Conservation (phyloP, 1,284 basidiomycete species). For the Singerocomus inundabilis region DNA sequence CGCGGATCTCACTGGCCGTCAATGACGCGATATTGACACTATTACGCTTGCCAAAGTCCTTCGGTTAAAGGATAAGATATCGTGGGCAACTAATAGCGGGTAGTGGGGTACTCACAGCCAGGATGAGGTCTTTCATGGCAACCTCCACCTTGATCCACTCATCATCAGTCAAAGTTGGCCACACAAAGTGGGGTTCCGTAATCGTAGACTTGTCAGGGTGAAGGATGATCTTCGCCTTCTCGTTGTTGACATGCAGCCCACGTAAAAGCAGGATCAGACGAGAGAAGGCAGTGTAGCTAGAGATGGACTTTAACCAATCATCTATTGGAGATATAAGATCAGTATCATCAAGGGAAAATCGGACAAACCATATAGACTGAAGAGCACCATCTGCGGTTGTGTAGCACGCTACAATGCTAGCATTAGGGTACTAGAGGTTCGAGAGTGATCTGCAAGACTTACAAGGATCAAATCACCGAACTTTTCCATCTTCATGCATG, state of each 20-base stretch:
- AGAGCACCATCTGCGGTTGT: conserved; percentile 99
- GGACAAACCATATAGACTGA: conserved; percentile 85
- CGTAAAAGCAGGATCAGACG: conserved; percentile 94
- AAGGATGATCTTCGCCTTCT: conserved; percentile 96
- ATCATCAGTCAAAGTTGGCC: conserved; percentile 93
- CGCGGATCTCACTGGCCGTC: conserved; percentile 93
- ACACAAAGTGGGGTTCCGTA: conserved; percentile 98
- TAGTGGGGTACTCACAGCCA: conserved; percentile 54
- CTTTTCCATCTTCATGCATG: conserved; percentile 99
- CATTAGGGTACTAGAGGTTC: background rate
- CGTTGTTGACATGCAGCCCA: conserved; percentile 98
- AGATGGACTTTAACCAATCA: conserved; percentile 99
- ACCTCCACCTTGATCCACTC: conserved; percentile 99
- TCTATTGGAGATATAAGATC: conserved; percentile 45
- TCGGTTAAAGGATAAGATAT: conserved; percentile 12
- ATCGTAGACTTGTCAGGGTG: conserved; percentile 93
- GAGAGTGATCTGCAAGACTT: conserved; percentile 21
- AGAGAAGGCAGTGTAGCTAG: conserved; percentile 98
- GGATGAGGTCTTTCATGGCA: conserved; percentile 91
- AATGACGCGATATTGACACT: conserved; percentile 98
- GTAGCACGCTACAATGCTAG: conserved; percentile 68
- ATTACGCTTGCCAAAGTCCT: conserved; percentile 99
- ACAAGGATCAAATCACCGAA: conserved; percentile 96
- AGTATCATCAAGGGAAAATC: background rate
- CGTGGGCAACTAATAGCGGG: background rate